Evolutionary conservation across 1,284 basidiomycete species (phyloP).

Genomic region (Papiliotrema fonsecae): DNA sequence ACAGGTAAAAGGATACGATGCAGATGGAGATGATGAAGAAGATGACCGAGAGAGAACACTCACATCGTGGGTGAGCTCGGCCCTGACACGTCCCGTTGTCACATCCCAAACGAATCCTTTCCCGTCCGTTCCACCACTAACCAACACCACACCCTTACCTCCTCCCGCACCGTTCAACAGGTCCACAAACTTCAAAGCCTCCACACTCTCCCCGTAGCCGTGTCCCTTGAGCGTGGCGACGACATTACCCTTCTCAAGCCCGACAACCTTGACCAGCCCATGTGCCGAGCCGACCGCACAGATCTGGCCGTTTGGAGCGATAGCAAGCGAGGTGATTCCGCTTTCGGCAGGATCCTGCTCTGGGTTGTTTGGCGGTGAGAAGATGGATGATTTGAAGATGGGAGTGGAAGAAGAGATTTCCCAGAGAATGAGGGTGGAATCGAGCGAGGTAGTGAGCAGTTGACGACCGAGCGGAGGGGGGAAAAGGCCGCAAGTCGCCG

Average conservation of each 20-base stretch:
- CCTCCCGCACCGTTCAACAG: constrained; percentile 55
- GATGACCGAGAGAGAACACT: constrained; percentile 28
- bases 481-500: constrained; percentile 84
- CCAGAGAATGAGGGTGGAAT: constrained; percentile 84
- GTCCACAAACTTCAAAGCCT: constrained; percentile 81
- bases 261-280: constrained; percentile 79
- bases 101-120: constrained; percentile 94
- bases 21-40: background rate
- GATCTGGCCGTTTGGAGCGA: constrained; percentile 78
- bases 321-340: constrained; percentile 76
- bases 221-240: constrained; percentile 78
- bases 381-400: constrained; percentile 55
- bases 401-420: constrained; percentile 69
- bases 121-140: constrained; percentile 89
- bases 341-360: constrained; percentile 53
- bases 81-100: constrained; percentile 70
- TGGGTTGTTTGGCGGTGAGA: constrained; percentile 57
- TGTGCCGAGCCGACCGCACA: constrained; percentile 81
- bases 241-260: constrained; percentile 78
- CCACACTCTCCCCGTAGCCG: constrained; percentile 81
- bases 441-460: constrained; percentile 79
- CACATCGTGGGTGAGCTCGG: constrained; percentile 74
- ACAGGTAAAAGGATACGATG: too few species aligned
- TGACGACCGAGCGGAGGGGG: constrained; percentile 66
- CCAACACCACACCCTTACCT: constrained; percentile 61